Evolutionary conservation across 2,329 filamentous ascomycete species (phyloP).

Genomic region (Diaporthe ilicicola): DNA sequence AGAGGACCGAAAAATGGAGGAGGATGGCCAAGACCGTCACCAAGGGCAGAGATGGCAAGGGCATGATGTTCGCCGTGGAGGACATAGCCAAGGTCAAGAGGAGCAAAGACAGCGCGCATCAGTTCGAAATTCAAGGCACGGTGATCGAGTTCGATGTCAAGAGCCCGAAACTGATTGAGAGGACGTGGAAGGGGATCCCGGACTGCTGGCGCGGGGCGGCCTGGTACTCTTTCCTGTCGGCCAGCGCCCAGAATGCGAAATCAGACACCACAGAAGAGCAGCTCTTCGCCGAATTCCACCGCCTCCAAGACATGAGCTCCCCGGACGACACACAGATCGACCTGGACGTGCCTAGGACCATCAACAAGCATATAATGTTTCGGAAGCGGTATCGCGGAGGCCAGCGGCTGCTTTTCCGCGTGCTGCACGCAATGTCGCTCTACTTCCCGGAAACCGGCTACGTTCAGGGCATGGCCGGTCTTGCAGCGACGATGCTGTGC

Average conservation of each 20-base stretch:
- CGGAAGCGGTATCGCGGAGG: constrained; percentile 89
- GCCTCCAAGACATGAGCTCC: constrained; percentile 76
- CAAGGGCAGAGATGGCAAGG: constrained; percentile 60
- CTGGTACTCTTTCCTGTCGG: constrained; percentile 91
- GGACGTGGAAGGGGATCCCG: constrained; percentile 98
- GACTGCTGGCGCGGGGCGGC: constrained; percentile 93
- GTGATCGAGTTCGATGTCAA: constrained; percentile 82
- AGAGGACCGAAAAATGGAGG: constrained; percentile 72
- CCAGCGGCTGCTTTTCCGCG: constrained; percentile 89
- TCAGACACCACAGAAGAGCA: constrained; percentile 74
- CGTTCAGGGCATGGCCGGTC: constrained; percentile 95
- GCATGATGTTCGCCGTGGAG: constrained; percentile 81
- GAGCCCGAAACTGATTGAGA: constrained; percentile 85
- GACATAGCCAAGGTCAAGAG: constrained; percentile 57
- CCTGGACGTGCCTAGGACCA: constrained; percentile 93
- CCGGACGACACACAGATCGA: constrained; percentile 97
- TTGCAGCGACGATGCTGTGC: constrained; percentile 90
- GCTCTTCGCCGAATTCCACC: constrained; percentile 76
- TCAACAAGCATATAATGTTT: constrained; percentile 98
- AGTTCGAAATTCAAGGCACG: constrained; percentile 64
- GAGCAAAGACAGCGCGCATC: constrained; percentile 73
- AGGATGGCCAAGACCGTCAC: constrained; percentile 69
- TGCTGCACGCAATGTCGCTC: constrained; percentile 89
- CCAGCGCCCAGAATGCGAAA: constrained; percentile 74
- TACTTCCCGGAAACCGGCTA: constrained; percentile 94